phyloP scores from a whole-genome alignment of 345 rosid species.

The Theobroma cacao region DNA sequence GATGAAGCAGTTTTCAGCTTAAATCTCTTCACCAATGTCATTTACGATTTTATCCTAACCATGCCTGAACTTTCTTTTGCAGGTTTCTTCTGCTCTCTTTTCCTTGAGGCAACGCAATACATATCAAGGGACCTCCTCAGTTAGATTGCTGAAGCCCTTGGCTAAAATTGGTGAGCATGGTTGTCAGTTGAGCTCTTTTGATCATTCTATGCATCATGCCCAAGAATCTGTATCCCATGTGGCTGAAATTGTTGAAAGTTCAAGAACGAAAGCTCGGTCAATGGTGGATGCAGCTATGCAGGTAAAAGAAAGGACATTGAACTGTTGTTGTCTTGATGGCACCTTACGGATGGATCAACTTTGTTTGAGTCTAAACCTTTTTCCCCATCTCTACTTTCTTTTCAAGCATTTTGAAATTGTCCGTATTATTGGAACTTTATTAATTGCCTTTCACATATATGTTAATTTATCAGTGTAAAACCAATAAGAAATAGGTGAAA shows the following conservation, averaged over 20 bases:
- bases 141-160: conserved; percentile 27
- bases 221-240: conserved; percentile 56
- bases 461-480: not conserved
- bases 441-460: not conserved
- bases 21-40: conserved; percentile 13
- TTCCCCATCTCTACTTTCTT: not conserved
- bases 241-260: conserved; percentile 69
- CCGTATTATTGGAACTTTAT: not conserved
- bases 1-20: conserved; percentile 14
- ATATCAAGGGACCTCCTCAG: conserved; percentile 48
- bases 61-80: conserved; percentile 14
- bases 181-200: conserved; percentile 33
- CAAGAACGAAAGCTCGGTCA: conserved; percentile 58
- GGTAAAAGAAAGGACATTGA: conserved; percentile 34
- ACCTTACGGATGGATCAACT: not conserved
- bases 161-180: conserved; percentile 39
- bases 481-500: not conserved
- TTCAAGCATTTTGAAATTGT: not conserved
- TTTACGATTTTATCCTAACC: not conserved
- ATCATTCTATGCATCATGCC: conserved; percentile 40
- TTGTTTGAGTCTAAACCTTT: not conserved
- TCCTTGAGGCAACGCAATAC: conserved; percentile 77
- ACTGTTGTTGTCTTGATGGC: conserved; percentile 6
- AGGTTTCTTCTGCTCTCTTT: conserved; percentile 75
- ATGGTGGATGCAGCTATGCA: conserved; percentile 70